Base-by-base conservation (phyloP, 2,329 filamentous ascomycete genomes). In the Aspergillus novoparasiticus region DNA sequence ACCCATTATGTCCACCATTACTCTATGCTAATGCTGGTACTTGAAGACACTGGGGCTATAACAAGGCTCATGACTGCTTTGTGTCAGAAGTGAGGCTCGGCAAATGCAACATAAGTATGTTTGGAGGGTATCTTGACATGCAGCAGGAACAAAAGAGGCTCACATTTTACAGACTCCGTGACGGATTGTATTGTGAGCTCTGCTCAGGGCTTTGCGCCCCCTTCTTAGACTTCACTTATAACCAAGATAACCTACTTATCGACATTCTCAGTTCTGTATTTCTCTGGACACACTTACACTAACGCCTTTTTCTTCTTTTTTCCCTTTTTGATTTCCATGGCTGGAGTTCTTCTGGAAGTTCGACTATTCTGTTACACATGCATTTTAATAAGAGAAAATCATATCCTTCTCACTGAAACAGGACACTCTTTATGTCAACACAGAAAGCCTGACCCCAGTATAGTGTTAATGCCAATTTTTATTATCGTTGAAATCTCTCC, bases 371-470 rank as follows among this genome's bases (percentile, higher is more conserved):
- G 16, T 16, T 6, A 2, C 5, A 0, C 34, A 6, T 16, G 14
- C 0, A 36, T 16, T 6, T 6, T 6, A 16, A 6, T 3, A 6
- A 16, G 12, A 6, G 16, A 6, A 16, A 6, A 6, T 6, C 4
- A 36, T 14, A 6, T 6, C 16, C 5, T 14, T 6, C 14, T 3
- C 32, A 34, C 12, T 28, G 6, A 34, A 36, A 36, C 6, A 16
- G 34, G 1, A 36, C 0, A 16, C 14, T 11, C 1, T 6, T 36
- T 6, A 6, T 36, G 1, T 14, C 14, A 36, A 14, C 14, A 16
- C 5, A 14, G 5, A 14, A 36, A 12, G 5, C 34, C 5, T 0
- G 0, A 5, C 1, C 1, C 4, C 6, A 16, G 30, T 12, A 12
- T 12, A 34, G 12, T 5, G 10, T 34, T 12, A 16, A 6, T 36